These are phyloP conservation scores for Solanum acaule DNA, from an alignment of 257 asterid genomes.

Conservation along the genomic window DNA sequence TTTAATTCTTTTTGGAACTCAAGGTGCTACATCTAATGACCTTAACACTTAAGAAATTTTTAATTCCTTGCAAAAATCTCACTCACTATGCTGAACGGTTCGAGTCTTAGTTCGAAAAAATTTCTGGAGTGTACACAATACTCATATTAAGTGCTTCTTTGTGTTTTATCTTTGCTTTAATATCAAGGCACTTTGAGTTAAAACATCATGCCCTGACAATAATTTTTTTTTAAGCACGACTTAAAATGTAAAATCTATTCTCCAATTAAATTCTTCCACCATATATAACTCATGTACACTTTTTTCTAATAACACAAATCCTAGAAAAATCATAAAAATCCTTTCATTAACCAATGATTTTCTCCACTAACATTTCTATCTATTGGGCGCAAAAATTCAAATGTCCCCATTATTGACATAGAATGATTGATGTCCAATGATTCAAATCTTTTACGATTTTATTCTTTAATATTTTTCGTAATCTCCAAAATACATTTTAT, in stretches of 20 bases:
- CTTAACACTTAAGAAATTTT: too few species aligned
- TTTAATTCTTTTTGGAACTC: too few species aligned
- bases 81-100: too few species aligned
- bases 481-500: not conserved
- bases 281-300: not conserved
- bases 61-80: too few species aligned
- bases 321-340: not conserved
- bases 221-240: not conserved
- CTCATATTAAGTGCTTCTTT: not conserved
- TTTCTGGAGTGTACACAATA: too few species aligned
- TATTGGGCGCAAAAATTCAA: not conserved
- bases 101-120: too few species aligned
- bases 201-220: not conserved
- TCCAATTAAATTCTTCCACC: not conserved
- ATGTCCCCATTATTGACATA: not conserved
- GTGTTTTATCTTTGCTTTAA: not conserved
- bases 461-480: not conserved
- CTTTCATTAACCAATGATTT: not conserved
- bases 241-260: not conserved
- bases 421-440: not conserved
- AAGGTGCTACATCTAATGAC: too few species aligned
- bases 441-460: not conserved
- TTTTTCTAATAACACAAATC: not conserved
- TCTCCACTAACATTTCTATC: not conserved
- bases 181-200: not conserved